Percentiles rank a stretch among this genome's conserved stretches.
Conservation (phyloP, 192 early-diverging fungal genomes). For the Coemansia sp. region DNA sequence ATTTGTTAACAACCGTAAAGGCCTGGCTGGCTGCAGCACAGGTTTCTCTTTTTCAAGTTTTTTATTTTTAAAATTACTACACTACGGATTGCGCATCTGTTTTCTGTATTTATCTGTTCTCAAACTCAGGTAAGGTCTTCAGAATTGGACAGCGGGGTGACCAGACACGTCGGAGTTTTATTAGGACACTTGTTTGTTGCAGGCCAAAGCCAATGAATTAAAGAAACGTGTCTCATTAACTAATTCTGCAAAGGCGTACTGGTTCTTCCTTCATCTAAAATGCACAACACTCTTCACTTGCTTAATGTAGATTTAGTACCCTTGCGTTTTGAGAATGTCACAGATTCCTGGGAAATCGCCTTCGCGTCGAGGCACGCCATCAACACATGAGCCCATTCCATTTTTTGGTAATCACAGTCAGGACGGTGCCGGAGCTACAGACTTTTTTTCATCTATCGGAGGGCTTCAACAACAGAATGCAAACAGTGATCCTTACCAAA, state of each 20-base stretch:
- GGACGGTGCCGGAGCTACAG: neutral
- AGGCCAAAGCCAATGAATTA: neutral
- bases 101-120: neutral
- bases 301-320: neutral
- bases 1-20: too few relatives aligned
- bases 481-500: neutral
- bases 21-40: too few relatives aligned
- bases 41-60: too few relatives aligned
- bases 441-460: constrained; percentile 26
- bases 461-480: neutral
- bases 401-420: constrained; percentile 30
- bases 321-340: constrained; percentile 15
- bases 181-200: neutral
- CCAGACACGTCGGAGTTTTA: neutral
- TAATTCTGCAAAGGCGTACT: too few relatives aligned
- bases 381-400: constrained; percentile 43
- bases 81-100: neutral
- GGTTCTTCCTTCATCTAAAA: neutral
- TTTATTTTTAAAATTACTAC: too few relatives aligned
- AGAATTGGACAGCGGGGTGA: neutral
- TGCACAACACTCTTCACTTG: neutral
- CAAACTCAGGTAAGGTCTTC: neutral
- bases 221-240: neutral
- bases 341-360: constrained; percentile 22
- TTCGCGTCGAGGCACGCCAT: constrained; percentile 48